Evolutionary conservation across 768 basidiomycete genomes (phyloP), one percentile per base, ranked within the genome.

Genomic region (Filobasidium wieringae): DNA sequence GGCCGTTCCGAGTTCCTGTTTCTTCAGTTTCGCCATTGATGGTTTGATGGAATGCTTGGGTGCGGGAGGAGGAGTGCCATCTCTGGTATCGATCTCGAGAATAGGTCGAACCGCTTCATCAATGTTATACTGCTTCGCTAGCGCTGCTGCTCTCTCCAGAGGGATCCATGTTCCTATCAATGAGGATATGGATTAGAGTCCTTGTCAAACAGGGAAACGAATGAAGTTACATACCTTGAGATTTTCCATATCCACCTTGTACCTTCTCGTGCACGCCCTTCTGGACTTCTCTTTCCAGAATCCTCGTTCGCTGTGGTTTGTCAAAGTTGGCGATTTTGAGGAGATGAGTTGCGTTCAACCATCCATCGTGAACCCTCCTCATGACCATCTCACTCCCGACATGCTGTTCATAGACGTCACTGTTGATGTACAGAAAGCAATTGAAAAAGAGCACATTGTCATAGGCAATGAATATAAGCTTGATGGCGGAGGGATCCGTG

Each of bases 261-360:
- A 99, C 92, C 73, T 99, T 99, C 76, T 97, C 93, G 74, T 99
- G 95, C 66, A 90, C 88, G 27, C 92, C 95, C 72, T 97, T 97
- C 73, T 99, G 95, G 7, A 99, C 85, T 76, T 99, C 95, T 64
- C 95, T 82, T 75, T 99, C 95, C 41, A 99, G 80, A 15, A 99
- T 92, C 55, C 95, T 84, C 59, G 95, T 99, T 50, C 95, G 80
- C 72, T 97, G 95, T 1, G 95, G 95, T 73, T 99, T 99, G 77
- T 99, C 95, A 66, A 97, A 97, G 9, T 93, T 95, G 29, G 92
- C 95, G 65, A 99, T 93, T 74, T 99, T 99, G 69, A 99, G 82
- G 63, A 99, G 95, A 59, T 75, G 74, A 0, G 95, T 99, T 75
- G 95, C 95, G 80, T 99, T 99, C 58, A 99, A 80, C 88, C 95